Evolutionary conservation across 108 stramenopile genomes (phyloP), one percentile per base, ranked within the genome.

Genomic region (Stephanodiscus minutulus): DNA sequence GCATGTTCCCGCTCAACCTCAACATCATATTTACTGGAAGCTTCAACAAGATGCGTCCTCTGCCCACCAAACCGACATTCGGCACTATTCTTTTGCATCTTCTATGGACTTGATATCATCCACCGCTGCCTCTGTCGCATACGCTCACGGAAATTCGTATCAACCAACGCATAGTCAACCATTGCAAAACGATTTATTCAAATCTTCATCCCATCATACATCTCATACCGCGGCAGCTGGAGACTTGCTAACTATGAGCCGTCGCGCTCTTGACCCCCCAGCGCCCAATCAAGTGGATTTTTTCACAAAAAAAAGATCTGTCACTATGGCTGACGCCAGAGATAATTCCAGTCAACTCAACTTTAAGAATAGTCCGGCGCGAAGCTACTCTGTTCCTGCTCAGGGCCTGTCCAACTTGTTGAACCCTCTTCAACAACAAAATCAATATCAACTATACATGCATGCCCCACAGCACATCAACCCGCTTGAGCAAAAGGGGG

Each of bases 181-280:
- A 4, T 35, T 31, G 3, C 49, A 53, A 10, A 52, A 13, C 10
- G 5, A 61, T 50, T 74, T 70, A 11, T 77, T 77, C 31, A 46
- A 65, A 44, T 77, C 76, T 49, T 77, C 76, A 2, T 77, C 76
- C 12, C 76, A 77, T 56, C 76, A 70, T 33, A 77, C 76, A 47
- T 70, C 76, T 27, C 68, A 77, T 25, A 70, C 76, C 49, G 76
- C 76, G 2, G 76, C 76, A 37, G 76, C 76, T 25, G 76, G 76
- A 33, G 76, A 77, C 46, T 70, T 77, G 55, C 44, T 77, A 15
- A 77, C 53, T 43, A 77, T 77, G 76, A 77, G 76, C 36, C 55
- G 64, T 48, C 68, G 76, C 18, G 41, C 60, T 25, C 61, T 77
- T 10, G 63, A 70, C 11, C 47, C 62, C 6, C 20, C 63, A 9